phyloP scores from a whole-genome alignment of 2,329 filamentous ascomycete species.

The Arthrobotrys conoides region DNA sequence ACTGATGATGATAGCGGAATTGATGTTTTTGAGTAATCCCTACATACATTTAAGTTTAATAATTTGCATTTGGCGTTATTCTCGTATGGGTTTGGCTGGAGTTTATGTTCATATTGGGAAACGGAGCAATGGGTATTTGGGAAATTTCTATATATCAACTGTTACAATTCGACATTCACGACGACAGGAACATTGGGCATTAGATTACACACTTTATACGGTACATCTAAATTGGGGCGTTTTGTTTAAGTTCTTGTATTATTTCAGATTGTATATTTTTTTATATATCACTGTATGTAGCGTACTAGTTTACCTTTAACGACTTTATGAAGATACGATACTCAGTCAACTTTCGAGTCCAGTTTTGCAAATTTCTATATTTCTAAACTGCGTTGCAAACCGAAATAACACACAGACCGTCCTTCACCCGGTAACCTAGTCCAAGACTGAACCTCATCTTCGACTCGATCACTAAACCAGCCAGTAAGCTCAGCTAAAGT shows the following conservation, averaged over 20 bases:
- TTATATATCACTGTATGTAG: not conserved
- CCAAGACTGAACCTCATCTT: not conserved
- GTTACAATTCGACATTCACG: not conserved
- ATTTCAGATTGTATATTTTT: not conserved
- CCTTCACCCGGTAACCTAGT: not conserved
- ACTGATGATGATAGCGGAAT: constrained; percentile 40
- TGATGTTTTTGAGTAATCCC: constrained; percentile 33
- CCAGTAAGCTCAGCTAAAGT: not conserved
- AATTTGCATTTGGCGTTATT: constrained; percentile 17
- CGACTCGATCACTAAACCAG: constrained; percentile 22
- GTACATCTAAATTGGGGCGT: not conserved
- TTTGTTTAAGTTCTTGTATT: not conserved
- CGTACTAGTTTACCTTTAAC: not conserved
- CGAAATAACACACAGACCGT: not conserved
- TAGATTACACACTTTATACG: not conserved
- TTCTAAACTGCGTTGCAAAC: not conserved
- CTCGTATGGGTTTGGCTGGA: constrained; percentile 7
- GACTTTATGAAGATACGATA: constrained; percentile 4
- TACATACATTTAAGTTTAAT: no score
- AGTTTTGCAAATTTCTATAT: no score
- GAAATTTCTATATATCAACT: not conserved
- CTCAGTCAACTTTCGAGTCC: no score
- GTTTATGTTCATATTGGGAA: constrained; percentile 16
- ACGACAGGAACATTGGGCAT: not conserved
- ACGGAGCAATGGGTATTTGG: constrained; percentile 12